Conservation (phyloP, 1,284 basidiomycete species). For the Takashimella koratensis region DNA sequence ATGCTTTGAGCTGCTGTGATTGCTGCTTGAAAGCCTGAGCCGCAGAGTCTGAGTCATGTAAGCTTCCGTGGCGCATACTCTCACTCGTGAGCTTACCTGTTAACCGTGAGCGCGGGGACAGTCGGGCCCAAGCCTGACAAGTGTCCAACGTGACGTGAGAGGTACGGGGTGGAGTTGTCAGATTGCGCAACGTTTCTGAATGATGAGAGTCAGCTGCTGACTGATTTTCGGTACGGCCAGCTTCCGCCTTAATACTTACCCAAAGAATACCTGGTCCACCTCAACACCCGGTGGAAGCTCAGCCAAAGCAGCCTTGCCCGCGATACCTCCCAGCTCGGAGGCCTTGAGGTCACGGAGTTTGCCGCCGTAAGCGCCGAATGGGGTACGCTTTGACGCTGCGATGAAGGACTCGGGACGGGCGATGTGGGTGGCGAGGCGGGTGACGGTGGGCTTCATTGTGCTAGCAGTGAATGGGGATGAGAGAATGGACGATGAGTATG, state of each 20-base stretch:
- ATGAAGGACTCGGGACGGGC: conserved; percentile 36
- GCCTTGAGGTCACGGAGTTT: conserved; percentile 51
- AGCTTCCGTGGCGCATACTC: not conserved
- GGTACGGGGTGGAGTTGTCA: conserved; percentile 54
- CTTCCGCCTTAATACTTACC: conserved; percentile 34
- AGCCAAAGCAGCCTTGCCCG: conserved; percentile 54
- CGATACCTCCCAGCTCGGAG: conserved; percentile 53
- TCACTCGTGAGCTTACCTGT: conserved; percentile 45
- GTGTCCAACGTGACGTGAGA: conserved; percentile 57
- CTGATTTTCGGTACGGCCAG: not conserved
- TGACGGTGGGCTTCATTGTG: not conserved
- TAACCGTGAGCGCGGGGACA: conserved; percentile 55
- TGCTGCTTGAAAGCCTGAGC: conserved; percentile 56
- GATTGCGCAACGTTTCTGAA: conserved; percentile 49
- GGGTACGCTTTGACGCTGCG: conserved; percentile 51
- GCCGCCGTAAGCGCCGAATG: conserved; percentile 57
- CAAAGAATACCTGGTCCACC: conserved; percentile 54
- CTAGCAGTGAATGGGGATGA: not conserved
- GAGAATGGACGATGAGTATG: not conserved
- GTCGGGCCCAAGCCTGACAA: conserved; percentile 52
- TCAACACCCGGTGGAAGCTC: conserved; percentile 49
- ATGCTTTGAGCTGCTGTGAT: conserved; percentile 57
- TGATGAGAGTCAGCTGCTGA: too few species aligned
- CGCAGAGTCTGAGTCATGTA: conserved; percentile 51
- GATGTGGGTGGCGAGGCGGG: conserved; percentile 8